Percentiles rank a stretch among this genome's conserved stretches.
Evolutionary conservation across 2,329 filamentous ascomycete species (phyloP).

Genomic region (Fusarium drepaniforme): DNA sequence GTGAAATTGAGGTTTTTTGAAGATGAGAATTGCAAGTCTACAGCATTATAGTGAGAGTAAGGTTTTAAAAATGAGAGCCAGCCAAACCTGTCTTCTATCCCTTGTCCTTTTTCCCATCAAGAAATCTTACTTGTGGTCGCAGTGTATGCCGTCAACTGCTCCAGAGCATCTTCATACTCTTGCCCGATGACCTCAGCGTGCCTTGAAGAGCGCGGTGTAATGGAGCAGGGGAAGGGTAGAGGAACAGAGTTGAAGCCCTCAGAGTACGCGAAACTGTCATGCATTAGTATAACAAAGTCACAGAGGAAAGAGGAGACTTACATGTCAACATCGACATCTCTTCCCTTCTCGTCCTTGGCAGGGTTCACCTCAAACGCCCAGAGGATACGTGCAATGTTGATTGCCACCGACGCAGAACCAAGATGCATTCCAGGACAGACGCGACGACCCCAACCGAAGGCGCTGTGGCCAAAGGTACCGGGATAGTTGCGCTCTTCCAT

Average conservation of each 20-base stretch:
- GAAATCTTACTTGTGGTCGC: constrained; percentile 37
- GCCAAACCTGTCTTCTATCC: not conserved
- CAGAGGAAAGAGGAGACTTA: constrained; percentile 35
- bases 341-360: constrained; percentile 45
- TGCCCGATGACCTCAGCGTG: constrained; percentile 49
- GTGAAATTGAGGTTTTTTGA: not conserved
- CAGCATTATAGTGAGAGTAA: not conserved
- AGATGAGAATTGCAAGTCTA: not conserved
- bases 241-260: constrained; percentile 59
- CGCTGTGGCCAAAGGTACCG: constrained; percentile 52
- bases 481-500: constrained; percentile 51
- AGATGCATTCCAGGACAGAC: constrained; percentile 62
- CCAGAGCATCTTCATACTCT: constrained; percentile 45
- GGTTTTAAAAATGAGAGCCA: not conserved
- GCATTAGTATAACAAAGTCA: not conserved
- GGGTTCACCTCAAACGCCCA: constrained; percentile 64
- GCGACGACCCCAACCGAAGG: constrained; percentile 57
- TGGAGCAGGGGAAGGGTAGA: constrained; percentile 55
- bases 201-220: constrained; percentile 49
- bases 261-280: constrained; percentile 54
- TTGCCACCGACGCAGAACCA: constrained; percentile 61
- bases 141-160: constrained; percentile 45
- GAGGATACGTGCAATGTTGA: constrained; percentile 61
- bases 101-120: not conserved
- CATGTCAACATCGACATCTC: constrained; percentile 54